Evolutionary conservation across 2,329 filamentous ascomycete species (phyloP), one percentile per base, ranked within the genome.

Genomic region (Bipolaris victoriae): DNA sequence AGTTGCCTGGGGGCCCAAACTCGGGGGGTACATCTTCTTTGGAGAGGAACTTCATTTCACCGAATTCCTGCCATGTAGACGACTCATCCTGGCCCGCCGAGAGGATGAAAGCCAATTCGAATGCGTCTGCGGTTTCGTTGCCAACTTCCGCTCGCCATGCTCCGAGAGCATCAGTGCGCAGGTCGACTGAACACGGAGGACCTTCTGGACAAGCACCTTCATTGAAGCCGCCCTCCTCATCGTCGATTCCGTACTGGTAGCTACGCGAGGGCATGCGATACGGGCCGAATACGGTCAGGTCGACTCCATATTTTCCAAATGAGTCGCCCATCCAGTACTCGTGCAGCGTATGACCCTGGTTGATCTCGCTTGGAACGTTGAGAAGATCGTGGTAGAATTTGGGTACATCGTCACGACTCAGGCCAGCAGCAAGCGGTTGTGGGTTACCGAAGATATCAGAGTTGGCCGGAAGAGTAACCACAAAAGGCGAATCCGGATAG

Each of bases 251-350:
- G 48, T 85, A 84, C 61, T 84, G 81, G 55, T 79, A 84, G 1
- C 77, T 77, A 26, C 76, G 72, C 2, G 70, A 69, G 1, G 82
- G 83, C 69, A 85, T 72, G n/a, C 73, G 72, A 55, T 84, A 84
- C 0, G 81, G 76, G 0, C 83, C 83, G 55, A 83, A 85, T 0
- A 79, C 79, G 0, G 82, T 84, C 66, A 85, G 61, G 54, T 84
- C 80, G 7, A 84, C 82, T 13, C 83, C 83, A 56, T 80, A 84
- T 16, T 79, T 77, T 2, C 83, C 82, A 11, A 77, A 79, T 1
- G 81, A 83, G 66, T 84, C 82, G 50, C 82, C 82, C 82, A 84
- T 84, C 82, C 83, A 84, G 64, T 85, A 84, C 67, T 84, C 82
- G 57, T 85, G 82, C 2, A 85, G 71, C 2, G 83, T 84, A 57